Conservation (phyloP, 2,329 filamentous ascomycete genomes). For the Incumbomyces lentus region DNA sequence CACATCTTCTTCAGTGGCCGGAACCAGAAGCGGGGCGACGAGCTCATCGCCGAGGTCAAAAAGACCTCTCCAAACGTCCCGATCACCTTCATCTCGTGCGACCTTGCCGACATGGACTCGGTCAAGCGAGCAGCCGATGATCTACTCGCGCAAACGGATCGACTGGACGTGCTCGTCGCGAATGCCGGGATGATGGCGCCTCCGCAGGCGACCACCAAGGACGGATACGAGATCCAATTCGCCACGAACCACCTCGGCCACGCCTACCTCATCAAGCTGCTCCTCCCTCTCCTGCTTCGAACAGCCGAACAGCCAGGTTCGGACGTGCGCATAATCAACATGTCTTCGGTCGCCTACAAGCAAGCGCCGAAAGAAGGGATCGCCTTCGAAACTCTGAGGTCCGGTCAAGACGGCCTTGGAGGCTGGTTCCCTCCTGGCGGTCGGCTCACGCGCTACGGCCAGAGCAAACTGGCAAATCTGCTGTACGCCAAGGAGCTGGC, state of each 20-base stretch:
- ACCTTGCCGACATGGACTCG: constrained; percentile 36
- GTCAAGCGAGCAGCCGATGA: constrained; percentile 32
- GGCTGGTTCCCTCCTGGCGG: constrained; percentile 7
- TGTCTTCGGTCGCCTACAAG: constrained; percentile 26
- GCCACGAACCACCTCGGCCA: constrained; percentile 24
- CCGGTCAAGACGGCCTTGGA: constrained; percentile 17
- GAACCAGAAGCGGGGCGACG: constrained; percentile 25
- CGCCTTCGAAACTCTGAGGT: constrained; percentile 26
- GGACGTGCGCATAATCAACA: constrained; percentile 38
- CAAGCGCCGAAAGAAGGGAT: constrained; percentile 24
- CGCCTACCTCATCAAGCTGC: constrained; percentile 21
- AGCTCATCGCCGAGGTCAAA: constrained; percentile 30
- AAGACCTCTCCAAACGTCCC: constrained; percentile 13
- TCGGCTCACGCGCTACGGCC: constrained; percentile 35
- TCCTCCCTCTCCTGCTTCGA: constrained; percentile 18
- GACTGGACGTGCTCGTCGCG: constrained; percentile 24
- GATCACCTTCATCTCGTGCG: constrained; percentile 32
- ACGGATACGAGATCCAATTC: constrained; percentile 26
- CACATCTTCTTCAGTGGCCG: constrained; percentile 37
- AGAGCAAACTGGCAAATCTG: constrained; percentile 42
- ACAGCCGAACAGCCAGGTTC: constrained; percentile 27
- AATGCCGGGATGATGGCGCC: constrained; percentile 26
- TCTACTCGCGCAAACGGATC: constrained; percentile 11
- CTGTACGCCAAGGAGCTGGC: constrained; percentile 36
- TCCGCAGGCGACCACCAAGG: constrained; percentile 18